A percentile compares a stretch with the other conserved stretches of the same genome.
These are phyloP conservation scores for Diaporthe destruens DNA, from an alignment of 2,329 filamentous ascomycete genomes.

Conservation along the genomic window DNA sequence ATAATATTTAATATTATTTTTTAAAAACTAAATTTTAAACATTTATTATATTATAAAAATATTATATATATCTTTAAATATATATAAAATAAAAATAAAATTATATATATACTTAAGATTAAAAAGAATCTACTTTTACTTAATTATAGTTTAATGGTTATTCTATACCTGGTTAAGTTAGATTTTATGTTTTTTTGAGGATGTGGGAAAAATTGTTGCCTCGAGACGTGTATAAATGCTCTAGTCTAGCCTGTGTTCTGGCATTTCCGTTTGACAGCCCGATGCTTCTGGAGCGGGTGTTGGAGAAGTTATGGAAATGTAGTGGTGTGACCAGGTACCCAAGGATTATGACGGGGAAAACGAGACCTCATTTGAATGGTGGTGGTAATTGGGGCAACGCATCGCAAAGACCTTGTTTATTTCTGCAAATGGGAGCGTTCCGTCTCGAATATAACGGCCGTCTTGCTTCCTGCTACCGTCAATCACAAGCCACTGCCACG, in stretches of 20 bases:
- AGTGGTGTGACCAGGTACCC: background rate
- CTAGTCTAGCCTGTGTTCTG: background rate
- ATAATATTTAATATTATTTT: too few species aligned
- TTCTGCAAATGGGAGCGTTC: background rate
- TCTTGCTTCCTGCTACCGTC: background rate
- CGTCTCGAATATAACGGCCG: background rate
- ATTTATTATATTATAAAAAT: too few species aligned
- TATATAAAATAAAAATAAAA: too few species aligned
- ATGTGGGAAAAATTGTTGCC: background rate
- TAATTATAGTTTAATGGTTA: background rate
- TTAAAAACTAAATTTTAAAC: too few species aligned
- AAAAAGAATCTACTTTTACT: too few species aligned
- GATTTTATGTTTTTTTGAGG: slow-evolving; percentile 1
- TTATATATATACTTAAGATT: too few species aligned
- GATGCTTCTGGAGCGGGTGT: background rate
- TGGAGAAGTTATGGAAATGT: background rate
- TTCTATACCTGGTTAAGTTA: background rate
- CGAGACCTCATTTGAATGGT: background rate
- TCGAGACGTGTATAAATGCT: background rate
- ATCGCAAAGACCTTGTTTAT: background rate
- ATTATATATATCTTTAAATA: too few species aligned
- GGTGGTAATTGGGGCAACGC: background rate
- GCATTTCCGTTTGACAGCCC: background rate
- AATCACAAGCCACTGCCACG: background rate
- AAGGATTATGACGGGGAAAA: background rate